Percentiles rank a stretch among this genome's conserved stretches.
phyloP scores from a whole-genome alignment of 768 basidiomycete species.

The Royoungia palumana region DNA sequence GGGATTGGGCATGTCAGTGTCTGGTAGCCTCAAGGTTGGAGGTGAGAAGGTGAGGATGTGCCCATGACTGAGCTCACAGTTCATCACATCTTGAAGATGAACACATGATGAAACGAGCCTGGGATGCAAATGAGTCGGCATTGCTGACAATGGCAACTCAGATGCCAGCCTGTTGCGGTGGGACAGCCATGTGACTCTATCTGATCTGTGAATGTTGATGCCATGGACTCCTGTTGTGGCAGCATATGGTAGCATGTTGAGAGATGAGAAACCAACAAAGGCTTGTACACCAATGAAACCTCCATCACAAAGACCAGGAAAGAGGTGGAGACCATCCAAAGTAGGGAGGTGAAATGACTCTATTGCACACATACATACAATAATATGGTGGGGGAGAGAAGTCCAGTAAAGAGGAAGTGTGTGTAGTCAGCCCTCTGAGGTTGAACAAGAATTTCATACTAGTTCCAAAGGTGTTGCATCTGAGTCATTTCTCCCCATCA shows the following conservation, averaged over 20 bases:
- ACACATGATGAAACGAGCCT: slow-evolving; percentile 76
- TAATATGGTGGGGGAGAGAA: slow-evolving; percentile 89
- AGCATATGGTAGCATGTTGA: slow-evolving; percentile 81
- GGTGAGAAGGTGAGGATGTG: slow-evolving; percentile 62
- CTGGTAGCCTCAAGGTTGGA: slow-evolving; percentile 67
- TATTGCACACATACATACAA: slow-evolving; percentile 75
- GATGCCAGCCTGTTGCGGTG: not conserved
- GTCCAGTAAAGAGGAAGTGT: slow-evolving; percentile 89
- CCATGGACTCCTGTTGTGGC: slow-evolving; percentile 78
- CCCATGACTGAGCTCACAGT: slow-evolving; percentile 40
- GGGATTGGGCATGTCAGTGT: slow-evolving; percentile 34
- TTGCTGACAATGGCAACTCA: no score
- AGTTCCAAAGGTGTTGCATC: slow-evolving; percentile 77
- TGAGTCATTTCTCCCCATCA: slow-evolving; percentile 64
- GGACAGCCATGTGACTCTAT: slow-evolving; percentile 30
- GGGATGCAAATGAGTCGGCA: slow-evolving; percentile 75
- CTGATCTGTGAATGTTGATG: slow-evolving; percentile 90
- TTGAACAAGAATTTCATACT: slow-evolving; percentile 79
- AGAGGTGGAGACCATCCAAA: slow-evolving; percentile 75
- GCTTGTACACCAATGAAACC: slow-evolving; percentile 82
- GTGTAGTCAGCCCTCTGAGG: slow-evolving; percentile 56
- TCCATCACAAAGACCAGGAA: slow-evolving; percentile 85
- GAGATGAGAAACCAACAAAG: slow-evolving; percentile 93
- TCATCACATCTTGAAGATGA: slow-evolving; percentile 36
- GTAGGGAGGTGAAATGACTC: slow-evolving; percentile 87